Base-by-base conservation (phyloP, 73 alveolate species). In the Diophrys appendiculata region DNA sequence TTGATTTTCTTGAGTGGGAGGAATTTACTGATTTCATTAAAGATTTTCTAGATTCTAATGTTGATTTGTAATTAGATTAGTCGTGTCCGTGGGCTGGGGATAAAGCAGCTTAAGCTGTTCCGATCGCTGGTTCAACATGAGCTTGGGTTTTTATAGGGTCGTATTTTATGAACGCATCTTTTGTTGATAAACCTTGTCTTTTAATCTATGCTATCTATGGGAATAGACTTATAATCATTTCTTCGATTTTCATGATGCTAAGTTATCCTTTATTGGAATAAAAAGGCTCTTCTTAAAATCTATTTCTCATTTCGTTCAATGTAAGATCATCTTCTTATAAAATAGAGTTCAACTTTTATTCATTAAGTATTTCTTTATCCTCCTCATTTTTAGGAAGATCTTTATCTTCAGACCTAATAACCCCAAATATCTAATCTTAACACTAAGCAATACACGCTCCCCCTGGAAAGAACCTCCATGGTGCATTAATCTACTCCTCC, bases 181-280 rank as follows among this genome's bases (percentile, higher is more conserved):
- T 86, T n/a, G 93, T 79, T 28, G 77, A 27, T 65, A 85, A 52
- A 0, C 93, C 93, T 33, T 73, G 60, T 67, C 89, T 78, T 35
- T 65, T 70, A 69, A 86, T 77, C 26, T 68, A 31, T 3, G 87
- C 93, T 23, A 86, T 18, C 29, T 69, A 74, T 0, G 93, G 93
- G 79, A 69, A 86, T 1, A 86, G 52, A 43, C 54, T 68, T 69
- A 86, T 52, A 69, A 86, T 27, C 1, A 86, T 88, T 70, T 86
- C 93, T 54, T 86, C 93, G 64, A 72, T 67, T 23, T 88, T 30
- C 52, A 73, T 77, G 77, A 86, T 86, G 65, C 76, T 70, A n/a
- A 85, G 33, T 11, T 73, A 43, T 70, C 88, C 69, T 73, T 85
- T 85, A 24, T 70, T 27, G 34, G 54, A n/a, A 29, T 80, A 72